Evolutionary conservation across 306 rosid genomes (phyloP).

Genomic region (Malus sieversii): DNA sequence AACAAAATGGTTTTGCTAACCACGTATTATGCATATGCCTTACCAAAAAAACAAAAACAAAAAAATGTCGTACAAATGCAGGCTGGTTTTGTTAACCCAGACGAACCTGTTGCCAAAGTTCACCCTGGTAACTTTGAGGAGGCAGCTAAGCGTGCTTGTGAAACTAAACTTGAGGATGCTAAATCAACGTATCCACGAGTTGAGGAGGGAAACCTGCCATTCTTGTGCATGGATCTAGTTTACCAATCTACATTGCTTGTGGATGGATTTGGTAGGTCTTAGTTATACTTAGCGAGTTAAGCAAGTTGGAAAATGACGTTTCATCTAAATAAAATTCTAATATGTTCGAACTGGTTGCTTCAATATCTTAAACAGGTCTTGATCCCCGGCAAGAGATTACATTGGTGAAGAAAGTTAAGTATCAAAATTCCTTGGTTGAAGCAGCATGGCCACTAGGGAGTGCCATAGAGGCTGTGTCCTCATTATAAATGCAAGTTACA

Average conservation of each 20-base stretch:
- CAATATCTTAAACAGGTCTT: constrained; percentile 49
- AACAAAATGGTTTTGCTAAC: constrained; percentile 21
- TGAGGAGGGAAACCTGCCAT: constrained; percentile 77
- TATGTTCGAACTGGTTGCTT: constrained; percentile 8
- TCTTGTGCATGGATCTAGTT: constrained; percentile 90
- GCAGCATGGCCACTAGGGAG: constrained; percentile 99
- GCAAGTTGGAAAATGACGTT: constrained; percentile 2
- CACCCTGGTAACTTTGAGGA: constrained; percentile 67
- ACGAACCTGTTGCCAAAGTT: constrained; percentile 49
- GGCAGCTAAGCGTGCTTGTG: constrained; percentile 90
- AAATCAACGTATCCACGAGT: constrained; percentile 44
- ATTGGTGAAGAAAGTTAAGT: constrained; percentile 83
- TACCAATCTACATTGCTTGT: constrained; percentile 82
- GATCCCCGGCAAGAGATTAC: constrained; percentile 92
- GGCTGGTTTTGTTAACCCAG: constrained; percentile 88
- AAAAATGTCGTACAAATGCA: constrained; percentile 1
- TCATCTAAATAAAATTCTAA: not conserved
- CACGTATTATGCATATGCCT: not conserved
- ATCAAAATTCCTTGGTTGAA: constrained; percentile 71
- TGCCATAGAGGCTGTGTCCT: constrained; percentile 93
- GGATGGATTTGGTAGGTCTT: constrained; percentile 79
- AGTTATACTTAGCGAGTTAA: not conserved
- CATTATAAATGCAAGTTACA: constrained; percentile 17
- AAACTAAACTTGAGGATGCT: constrained; percentile 60
- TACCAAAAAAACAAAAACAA: not conserved